Conservation (phyloP, 2,329 filamentous ascomycete species). For the Aurifilum marmelostoma region DNA sequence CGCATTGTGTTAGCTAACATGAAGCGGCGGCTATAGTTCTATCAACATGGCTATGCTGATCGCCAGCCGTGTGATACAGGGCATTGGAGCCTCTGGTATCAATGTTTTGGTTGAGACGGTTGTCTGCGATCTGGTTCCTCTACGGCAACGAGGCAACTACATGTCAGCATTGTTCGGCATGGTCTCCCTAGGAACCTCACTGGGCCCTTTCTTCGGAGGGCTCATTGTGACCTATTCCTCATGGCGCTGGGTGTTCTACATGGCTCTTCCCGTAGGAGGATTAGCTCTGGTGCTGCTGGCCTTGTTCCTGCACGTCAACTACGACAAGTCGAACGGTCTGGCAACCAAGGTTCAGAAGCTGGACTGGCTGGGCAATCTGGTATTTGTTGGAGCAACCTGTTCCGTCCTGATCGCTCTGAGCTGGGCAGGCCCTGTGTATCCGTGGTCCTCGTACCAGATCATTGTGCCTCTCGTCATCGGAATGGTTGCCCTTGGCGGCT, state of each 20-base stretch:
- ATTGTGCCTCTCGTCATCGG: constrained; percentile 8
- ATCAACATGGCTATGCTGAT: constrained; percentile 51
- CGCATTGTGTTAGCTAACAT: too few relatives aligned
- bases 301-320: constrained; percentile 30
- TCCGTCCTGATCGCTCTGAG: constrained; percentile 10
- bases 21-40: neutral
- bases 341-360: constrained; percentile 8
- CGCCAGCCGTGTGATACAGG: constrained; percentile 52
- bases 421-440: constrained; percentile 4
- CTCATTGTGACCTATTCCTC: constrained; percentile 11
- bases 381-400: constrained; percentile 5
- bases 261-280: constrained; percentile 39
- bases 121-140: constrained; percentile 31
- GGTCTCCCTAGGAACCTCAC: neutral
- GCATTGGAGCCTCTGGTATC: constrained; percentile 45
- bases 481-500: neutral
- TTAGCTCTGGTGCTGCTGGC: constrained; percentile 35
- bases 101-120: constrained; percentile 38
- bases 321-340: neutral
- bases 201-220: constrained; percentile 17
- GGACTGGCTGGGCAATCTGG: constrained; percentile 15
- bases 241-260: constrained; percentile 25
- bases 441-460: constrained; percentile 8
- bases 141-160: constrained; percentile 45
- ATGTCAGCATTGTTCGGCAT: constrained; percentile 37